Percentiles rank a stretch among this genome's conserved stretches.
phyloP scores from a whole-genome alignment of 441 rosid species.

The Adansonia madagascariensis region DNA sequence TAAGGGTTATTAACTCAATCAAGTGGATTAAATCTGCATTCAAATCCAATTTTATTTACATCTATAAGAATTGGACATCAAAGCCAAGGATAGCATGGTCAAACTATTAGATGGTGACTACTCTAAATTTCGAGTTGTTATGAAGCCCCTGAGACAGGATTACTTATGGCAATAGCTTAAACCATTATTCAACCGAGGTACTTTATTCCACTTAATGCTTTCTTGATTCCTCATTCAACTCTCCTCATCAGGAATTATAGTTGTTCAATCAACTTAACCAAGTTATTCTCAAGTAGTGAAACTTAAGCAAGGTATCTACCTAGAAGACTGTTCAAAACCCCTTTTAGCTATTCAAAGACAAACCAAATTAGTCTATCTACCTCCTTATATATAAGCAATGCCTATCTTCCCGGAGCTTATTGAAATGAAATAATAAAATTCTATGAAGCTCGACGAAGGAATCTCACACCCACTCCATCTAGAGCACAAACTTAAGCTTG shows the following conservation, averaged over 20 bases:
- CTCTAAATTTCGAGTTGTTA: not conserved
- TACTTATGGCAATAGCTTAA: not conserved
- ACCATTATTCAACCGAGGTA: not conserved
- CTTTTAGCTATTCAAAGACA: constrained; percentile 13
- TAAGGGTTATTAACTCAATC: too few species aligned
- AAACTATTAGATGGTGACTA: not conserved
- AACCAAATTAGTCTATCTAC: not conserved
- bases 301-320: constrained; percentile 31
- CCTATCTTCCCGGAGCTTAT: not conserved
- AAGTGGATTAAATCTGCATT: too few species aligned
- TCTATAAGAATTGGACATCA: too few species aligned
- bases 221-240: constrained; percentile 1
- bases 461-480: constrained; percentile 42
- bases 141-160: not conserved
- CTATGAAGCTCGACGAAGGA: constrained; percentile 43
- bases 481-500: constrained; percentile 43
- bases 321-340: not conserved
- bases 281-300: constrained; percentile 29
- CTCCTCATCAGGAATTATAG: constrained; percentile 11
- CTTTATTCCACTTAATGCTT: constrained; percentile 3
- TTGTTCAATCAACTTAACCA: constrained; percentile 12
- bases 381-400: not conserved
- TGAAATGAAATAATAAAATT: not conserved
- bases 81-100: not conserved
- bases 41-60: too few species aligned